A percentile compares a stretch with the other conserved stretches of the same genome.
Evolutionary conservation across 768 basidiomycete species (phyloP).

Genomic region (Boletus tylopilopsis): DNA sequence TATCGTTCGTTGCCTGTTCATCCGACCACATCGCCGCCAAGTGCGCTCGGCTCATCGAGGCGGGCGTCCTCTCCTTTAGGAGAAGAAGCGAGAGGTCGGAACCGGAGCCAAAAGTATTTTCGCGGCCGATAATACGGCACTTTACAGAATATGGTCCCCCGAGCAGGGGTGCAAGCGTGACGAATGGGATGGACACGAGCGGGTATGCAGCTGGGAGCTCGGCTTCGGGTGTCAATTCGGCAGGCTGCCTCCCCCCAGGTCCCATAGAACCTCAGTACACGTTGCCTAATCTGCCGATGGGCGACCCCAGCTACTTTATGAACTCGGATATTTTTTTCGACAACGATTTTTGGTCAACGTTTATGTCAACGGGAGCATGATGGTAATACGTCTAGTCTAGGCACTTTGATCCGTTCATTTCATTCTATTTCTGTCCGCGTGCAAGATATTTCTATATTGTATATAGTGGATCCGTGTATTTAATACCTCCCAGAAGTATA

Average conservation of each 20-base stretch:
- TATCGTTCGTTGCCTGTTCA: conserved; percentile 33
- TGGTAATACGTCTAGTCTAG: background rate
- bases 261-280: conserved; percentile 17
- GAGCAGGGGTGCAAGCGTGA: conserved; percentile 14
- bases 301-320: conserved; percentile 31
- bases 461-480: conserved; percentile 6
- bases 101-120: conserved; percentile 18
- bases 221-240: background rate
- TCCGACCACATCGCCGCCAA: conserved; percentile 40
- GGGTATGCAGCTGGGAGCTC: conserved; percentile 12
- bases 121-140: conserved; percentile 18
- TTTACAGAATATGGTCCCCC: conserved; percentile 19
- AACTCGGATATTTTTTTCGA: conserved; percentile 40
- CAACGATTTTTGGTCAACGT: conserved; percentile 41
- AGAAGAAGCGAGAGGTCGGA: conserved; percentile 26
- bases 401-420: background rate
- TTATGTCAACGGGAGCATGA: conserved; percentile 26
- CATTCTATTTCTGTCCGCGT: background rate
- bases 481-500: background rate
- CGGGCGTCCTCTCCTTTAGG: conserved; percentile 30
- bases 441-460: background rate
- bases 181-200: conserved; percentile 17
- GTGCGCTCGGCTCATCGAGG: conserved; percentile 40
- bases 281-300: conserved; percentile 22
- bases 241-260: background rate